phyloP scores from a whole-genome alignment of 371 early-diverging fungal species.

The Enterospora canceri region DNA sequence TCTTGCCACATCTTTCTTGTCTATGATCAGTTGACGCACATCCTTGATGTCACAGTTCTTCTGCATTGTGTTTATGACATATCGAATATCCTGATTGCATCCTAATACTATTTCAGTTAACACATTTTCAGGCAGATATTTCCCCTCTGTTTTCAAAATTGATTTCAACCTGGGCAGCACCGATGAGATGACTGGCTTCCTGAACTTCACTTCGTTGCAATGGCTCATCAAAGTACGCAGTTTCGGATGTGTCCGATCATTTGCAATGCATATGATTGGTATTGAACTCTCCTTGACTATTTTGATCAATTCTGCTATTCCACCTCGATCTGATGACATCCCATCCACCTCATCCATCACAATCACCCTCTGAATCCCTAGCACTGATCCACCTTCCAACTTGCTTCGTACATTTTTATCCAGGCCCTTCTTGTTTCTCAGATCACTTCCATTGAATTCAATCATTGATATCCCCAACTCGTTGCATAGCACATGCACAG shows the following conservation, averaged over 20 bases:
- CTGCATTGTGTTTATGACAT: conserved; percentile 80
- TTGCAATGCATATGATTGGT: conserved; percentile 96
- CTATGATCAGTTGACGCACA: conserved; percentile 17
- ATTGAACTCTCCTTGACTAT: conserved; percentile 76
- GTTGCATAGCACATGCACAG: conserved; percentile 73
- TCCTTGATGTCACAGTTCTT: conserved; percentile 9
- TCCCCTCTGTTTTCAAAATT: conserved; percentile 68
- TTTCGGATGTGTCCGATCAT: conserved; percentile 77
- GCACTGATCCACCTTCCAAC: neutral
- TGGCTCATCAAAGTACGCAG: conserved; percentile 71
- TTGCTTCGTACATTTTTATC: conserved; percentile 38
- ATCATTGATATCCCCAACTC: conserved; percentile 67
- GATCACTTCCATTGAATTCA: conserved; percentile 97
- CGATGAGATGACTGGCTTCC: conserved; percentile 61
- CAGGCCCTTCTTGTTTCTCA: conserved; percentile 68
- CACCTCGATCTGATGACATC: conserved; percentile 95
- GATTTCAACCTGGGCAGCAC: conserved; percentile 65
- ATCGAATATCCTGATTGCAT: conserved; percentile 86
- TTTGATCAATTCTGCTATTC: conserved; percentile 71
- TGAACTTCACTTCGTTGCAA: conserved; percentile 74
- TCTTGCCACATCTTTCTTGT: conserved; percentile 66
- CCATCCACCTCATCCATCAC: conserved; percentile 99
- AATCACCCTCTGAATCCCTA: conserved; percentile 58
- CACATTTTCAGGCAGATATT: conserved; percentile 66
- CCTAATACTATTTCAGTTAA: conserved; percentile 69